Evolutionary conservation across 2,329 filamentous ascomycete species (phyloP), one percentile per base, ranked within the genome.

Genomic region (Aspergillus fumigatus): DNA sequence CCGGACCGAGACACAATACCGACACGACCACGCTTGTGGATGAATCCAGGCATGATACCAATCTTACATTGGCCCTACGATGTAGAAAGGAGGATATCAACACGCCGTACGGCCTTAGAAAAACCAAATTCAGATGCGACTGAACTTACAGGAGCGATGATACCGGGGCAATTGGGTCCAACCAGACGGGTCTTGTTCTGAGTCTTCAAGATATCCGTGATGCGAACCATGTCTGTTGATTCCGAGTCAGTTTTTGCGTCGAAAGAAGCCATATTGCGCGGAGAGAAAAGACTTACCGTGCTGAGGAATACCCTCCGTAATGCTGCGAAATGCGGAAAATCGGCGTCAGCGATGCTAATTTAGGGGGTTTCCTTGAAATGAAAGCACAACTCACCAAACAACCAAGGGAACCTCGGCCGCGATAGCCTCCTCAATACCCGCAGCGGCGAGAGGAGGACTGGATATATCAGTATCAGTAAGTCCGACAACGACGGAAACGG

Each of bases 31-130:
- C 92, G 91, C 86, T 97, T 97, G 87, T 99, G 94, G 82, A 99
- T 97, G 84, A 97, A 97, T 71, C 94, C 94, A 64, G 94, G 91
- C 94, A 99, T 97, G 82, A 99, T 99, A 75, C 94, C 94, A 73
- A 99, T 97, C 84, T 99, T 99, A 87, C 94, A 99, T 86, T 96
- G 93, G 70, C 93, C 94, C 80, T 86, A 68, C 25, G 58, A 38
- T 32, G 47, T 84, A 23, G 49, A 48, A 47, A 35, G 38, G 49
- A 58, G 59, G 27, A 65, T 14, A 48, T 63, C 40, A 64, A 45
- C 55, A 41, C 35, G n/a, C 43, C 21, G 43, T 4, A 47, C 21
- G 9, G 4, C 10, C 11, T 47, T 14, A 23, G 6, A 11, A 14
- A 23, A 23, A 6, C 14, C 21, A 47, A 59, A 10, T 61, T 56